Percentiles rank a stretch among this genome's conserved stretches.
Conservation (phyloP, 2,329 filamentous ascomycete genomes). For the Pezicula neosporulosa region DNA sequence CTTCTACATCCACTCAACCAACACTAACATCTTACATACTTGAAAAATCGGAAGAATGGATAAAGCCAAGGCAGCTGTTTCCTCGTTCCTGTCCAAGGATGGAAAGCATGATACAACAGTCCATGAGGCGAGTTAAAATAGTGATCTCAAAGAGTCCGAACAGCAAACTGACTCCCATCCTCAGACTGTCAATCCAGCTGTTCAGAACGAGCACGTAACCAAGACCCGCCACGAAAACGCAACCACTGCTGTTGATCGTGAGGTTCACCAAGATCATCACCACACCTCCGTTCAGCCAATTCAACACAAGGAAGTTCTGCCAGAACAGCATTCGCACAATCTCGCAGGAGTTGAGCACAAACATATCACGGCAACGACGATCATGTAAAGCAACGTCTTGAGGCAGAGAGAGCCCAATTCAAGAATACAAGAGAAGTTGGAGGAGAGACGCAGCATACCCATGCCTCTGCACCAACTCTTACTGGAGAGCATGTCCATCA, state of each 20-base stretch:
- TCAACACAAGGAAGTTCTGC: constrained; percentile 45
- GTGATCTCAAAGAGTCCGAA: too few species aligned
- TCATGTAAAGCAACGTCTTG: constrained; percentile 42
- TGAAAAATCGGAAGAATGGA: constrained; percentile 46
- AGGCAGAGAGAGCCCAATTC: constrained; percentile 51
- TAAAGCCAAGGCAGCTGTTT: constrained; percentile 60
- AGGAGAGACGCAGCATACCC: constrained; percentile 46
- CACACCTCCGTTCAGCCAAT: constrained; percentile 69
- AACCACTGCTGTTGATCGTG: constrained; percentile 60
- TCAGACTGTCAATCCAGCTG: constrained; percentile 52
- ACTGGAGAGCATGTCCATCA: constrained; percentile 63
- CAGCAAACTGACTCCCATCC: constrained; percentile 1
- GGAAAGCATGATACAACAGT: constrained; percentile 70
- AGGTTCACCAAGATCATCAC: constrained; percentile 70
- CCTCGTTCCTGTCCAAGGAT: constrained; percentile 55
- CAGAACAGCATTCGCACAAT: constrained; percentile 62
- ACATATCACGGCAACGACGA: constrained; percentile 53
- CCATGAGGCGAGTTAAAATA: constrained; percentile 45
- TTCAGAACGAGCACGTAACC: constrained; percentile 57
- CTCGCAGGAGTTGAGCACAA: constrained; percentile 56
- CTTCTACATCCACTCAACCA: not conserved
- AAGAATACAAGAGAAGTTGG: constrained; percentile 43
- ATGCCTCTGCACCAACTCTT: constrained; percentile 43
- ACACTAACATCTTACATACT: not conserved
- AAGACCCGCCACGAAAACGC: constrained; percentile 60